Conservation (phyloP, 352 stramenopile genomes). For the Thalassiosira oceanica region DNA sequence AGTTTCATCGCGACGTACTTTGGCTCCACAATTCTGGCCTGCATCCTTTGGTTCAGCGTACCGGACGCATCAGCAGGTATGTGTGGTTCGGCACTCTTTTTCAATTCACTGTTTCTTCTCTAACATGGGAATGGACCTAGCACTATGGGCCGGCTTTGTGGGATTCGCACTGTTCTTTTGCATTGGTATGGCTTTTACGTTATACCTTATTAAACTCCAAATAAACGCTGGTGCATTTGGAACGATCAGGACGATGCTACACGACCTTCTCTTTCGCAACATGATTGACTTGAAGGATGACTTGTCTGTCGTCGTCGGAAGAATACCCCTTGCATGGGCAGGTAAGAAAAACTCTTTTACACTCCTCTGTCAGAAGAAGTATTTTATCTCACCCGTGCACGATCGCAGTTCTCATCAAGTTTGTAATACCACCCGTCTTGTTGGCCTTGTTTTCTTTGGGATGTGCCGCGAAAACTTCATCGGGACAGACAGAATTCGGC, state of each 20-base stretch:
- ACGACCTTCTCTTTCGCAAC: constrained; percentile 41
- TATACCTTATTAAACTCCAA: constrained; percentile 35
- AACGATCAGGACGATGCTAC: constrained; percentile 34
- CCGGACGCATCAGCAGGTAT: too few species aligned
- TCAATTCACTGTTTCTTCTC: too few species aligned
- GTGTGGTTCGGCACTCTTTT: too few species aligned
- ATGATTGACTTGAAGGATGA: constrained; percentile 31
- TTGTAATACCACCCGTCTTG: constrained; percentile 61
- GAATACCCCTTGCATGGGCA: constrained; percentile 34
- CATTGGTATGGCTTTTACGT: constrained; percentile 21
- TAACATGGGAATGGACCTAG: constrained; percentile 13
- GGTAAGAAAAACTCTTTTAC: too few species aligned
- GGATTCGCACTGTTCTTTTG: constrained; percentile 24
- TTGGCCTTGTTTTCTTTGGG: constrained; percentile 60
- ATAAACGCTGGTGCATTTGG: constrained; percentile 22
- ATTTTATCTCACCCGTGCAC: too few species aligned
- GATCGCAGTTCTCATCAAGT: constrained; percentile 57
- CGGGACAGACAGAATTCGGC: constrained; percentile 41
- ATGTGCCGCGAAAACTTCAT: constrained; percentile 12
- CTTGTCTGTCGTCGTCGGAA: constrained; percentile 39
- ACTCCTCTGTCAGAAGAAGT: too few species aligned
- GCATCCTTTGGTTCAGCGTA: too few species aligned
- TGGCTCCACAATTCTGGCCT: constrained; percentile 51
- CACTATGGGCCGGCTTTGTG: constrained; percentile 45
- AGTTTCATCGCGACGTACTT: constrained; percentile 49